Evolutionary conservation across 768 basidiomycete genomes (phyloP).

Genomic region (Phanerodontia chrysosporium): DNA sequence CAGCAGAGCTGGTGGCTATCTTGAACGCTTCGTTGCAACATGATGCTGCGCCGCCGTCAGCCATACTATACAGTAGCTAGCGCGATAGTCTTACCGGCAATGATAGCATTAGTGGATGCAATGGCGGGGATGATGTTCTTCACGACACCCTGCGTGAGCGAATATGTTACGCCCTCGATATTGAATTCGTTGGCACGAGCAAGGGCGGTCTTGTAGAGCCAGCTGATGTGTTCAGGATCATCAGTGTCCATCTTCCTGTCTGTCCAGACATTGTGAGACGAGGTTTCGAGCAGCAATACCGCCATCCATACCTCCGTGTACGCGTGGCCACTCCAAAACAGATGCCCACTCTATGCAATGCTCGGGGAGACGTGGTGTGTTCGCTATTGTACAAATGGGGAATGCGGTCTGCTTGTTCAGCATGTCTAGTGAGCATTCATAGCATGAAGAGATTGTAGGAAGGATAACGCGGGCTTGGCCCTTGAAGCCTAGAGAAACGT

Average conservation of each 20-base stretch:
- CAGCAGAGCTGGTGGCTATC: constrained; percentile 92
- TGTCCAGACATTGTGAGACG: constrained; percentile 23
- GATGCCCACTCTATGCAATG: constrained; percentile 99
- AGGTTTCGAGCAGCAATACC: not conserved
- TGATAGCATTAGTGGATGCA: constrained; percentile 97
- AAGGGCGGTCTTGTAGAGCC: constrained; percentile 81
- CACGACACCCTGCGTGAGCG: constrained; percentile 95
- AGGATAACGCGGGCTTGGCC: constrained; percentile 97
- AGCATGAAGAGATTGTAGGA: constrained; percentile 92
- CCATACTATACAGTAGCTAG: not conserved
- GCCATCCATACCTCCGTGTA: constrained; percentile 66
- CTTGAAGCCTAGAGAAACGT: constrained; percentile 72
- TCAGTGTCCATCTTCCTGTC: constrained; percentile 98
- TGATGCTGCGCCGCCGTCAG: constrained; percentile 46
- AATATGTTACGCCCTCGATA: constrained; percentile 98
- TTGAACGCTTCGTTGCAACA: constrained; percentile 99
- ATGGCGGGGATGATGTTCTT: constrained; percentile 99
- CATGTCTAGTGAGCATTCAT: constrained; percentile 98
- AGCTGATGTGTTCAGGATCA: constrained; percentile 93
- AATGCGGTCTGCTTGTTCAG: constrained; percentile 95
- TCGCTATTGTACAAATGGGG: constrained; percentile 98
- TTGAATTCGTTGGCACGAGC: constrained; percentile 90
- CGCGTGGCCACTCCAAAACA: constrained; percentile 96
- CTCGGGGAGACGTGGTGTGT: constrained; percentile 95
- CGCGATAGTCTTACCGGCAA: constrained; percentile 60